Base-by-base conservation (phyloP, 257 asterid species). In the Primulina tabacum region DNA sequence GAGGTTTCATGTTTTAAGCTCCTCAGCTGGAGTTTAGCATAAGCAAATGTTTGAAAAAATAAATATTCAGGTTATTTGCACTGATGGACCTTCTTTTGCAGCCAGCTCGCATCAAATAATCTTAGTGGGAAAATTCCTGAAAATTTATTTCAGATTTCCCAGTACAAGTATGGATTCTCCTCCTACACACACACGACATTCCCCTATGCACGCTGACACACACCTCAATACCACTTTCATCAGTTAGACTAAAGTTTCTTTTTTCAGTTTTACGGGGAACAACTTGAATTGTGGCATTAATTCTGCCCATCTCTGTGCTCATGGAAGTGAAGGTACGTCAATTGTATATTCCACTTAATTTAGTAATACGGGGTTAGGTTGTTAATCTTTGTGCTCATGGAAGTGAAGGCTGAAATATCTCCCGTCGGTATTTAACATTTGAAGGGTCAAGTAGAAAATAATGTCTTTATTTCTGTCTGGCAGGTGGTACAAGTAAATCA, bases 201-300 rank as follows among this genome's bases (percentile, higher is more conserved):
- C 64, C 12, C 55, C 37, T 21, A 8, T 30, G 7, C n/a, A 16
- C 14, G 9, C 63, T 10, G 7, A 35, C 47, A 14, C 5, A 28
- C 47, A 16, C 9, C 56, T 71, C 26, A 24, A 64, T 68, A 57
- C 21, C 38, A 32, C 64, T 60, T 74, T 52, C 63, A 28, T 78
- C 6, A 28, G 71, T 74, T 73, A 32, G 73, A 79, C 77, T 76
- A 71, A 62, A 67, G 65, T 73, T 79, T 35, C 69, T 35, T 71
- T 67, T 82, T 78, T 77, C 86, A 90, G 99, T 85, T 94, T 94
- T 83, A 77, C 99, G 70, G 96, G 95, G 70, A 94, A 94, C 87
- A 86, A 71, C 53, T 76, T 94, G 80, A 84, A 80, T 60, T 94
- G 99, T 73, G 97, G 97, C 63, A 12, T 63, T 75, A 87, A 78